Evolutionary conservation across 2,329 filamentous ascomycete species (phyloP).

Genomic region (Aspergillus hortae): DNA sequence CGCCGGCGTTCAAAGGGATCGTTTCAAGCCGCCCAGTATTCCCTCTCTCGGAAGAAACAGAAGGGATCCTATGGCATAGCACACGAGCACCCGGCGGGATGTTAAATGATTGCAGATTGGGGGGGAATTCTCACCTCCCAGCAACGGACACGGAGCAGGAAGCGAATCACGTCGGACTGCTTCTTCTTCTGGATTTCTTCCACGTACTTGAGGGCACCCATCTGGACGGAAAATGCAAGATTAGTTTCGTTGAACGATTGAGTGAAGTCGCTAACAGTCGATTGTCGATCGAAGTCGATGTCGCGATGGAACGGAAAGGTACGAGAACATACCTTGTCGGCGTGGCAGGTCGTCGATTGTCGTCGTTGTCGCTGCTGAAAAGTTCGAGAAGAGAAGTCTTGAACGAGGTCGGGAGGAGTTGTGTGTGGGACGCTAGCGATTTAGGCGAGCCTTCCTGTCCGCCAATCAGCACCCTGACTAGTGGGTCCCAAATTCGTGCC

Average conservation of each 20-base stretch:
- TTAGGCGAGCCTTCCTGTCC: slow-evolving; percentile 33
- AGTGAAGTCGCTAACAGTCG: background rate
- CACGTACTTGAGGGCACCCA: slow-evolving; percentile 99
- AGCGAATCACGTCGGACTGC: slow-evolving; percentile 99
- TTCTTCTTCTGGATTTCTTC: slow-evolving; percentile 99
- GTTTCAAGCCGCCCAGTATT: slow-evolving; percentile 28
- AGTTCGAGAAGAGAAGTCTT: slow-evolving; percentile 31
- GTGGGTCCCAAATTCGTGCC: slow-evolving; percentile 2
- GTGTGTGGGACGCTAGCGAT: slow-evolving; percentile 43
- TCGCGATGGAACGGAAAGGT: background rate
- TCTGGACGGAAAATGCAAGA: slow-evolving; percentile 49
- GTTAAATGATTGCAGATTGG: slow-evolving; percentile 33
- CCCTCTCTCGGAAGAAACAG: slow-evolving; percentile 22
- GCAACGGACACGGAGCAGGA: slow-evolving; percentile 99
- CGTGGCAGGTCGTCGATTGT: slow-evolving; percentile 41
- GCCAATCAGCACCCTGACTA: slow-evolving; percentile 19
- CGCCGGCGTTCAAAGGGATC: slow-evolving; percentile 25
- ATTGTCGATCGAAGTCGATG: background rate
- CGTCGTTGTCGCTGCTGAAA: slow-evolving; percentile 40
- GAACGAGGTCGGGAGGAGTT: slow-evolving; percentile 21
- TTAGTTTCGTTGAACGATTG: slow-evolving; percentile 4
- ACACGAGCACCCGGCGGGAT: slow-evolving; percentile 36
- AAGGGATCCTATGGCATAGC: slow-evolving; percentile 31
- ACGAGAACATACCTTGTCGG: slow-evolving; percentile 41
- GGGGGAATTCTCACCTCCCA: slow-evolving; percentile 72